Conservation (phyloP, 2,329 filamentous ascomycete species). For the Botrytis tulipae region DNA sequence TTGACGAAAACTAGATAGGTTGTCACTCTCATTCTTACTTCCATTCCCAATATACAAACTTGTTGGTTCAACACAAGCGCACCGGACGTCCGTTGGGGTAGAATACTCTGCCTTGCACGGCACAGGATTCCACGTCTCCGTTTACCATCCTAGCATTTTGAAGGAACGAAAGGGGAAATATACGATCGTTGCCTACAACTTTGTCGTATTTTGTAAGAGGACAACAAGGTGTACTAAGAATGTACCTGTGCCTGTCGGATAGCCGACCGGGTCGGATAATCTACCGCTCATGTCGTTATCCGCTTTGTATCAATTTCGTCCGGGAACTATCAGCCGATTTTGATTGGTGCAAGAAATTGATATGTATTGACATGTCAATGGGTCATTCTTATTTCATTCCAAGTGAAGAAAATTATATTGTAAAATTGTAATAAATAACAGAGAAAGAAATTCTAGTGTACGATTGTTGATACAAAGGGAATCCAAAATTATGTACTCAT, state of each 20-base stretch:
- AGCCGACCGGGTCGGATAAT: not conserved
- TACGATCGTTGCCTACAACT: not conserved
- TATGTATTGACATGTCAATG: not conserved
- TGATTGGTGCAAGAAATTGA: not conserved
- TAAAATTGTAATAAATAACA: not conserved
- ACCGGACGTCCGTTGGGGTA: conserved; percentile 7
- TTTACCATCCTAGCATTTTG: not conserved
- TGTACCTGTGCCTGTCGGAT: not conserved
- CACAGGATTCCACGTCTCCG: not conserved
- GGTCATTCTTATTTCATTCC: not conserved
- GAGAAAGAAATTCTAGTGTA: not conserved
- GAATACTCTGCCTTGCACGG: not conserved
- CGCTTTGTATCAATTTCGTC: not conserved
- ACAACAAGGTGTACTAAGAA: not conserved
- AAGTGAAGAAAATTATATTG: not conserved
- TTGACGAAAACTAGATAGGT: not conserved
- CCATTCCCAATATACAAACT: not conserved
- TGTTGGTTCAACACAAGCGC: not conserved
- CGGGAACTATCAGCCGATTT: not conserved
- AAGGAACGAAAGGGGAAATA: not conserved
- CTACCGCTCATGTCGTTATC: not conserved
- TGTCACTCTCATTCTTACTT: not conserved
- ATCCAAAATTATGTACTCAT: not conserved
- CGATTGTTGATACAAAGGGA: not conserved
- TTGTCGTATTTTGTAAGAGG: too few relatives aligned